Evolutionary conservation across 306 rosid species (phyloP).

Genomic region (Medicago ruthenica): DNA sequence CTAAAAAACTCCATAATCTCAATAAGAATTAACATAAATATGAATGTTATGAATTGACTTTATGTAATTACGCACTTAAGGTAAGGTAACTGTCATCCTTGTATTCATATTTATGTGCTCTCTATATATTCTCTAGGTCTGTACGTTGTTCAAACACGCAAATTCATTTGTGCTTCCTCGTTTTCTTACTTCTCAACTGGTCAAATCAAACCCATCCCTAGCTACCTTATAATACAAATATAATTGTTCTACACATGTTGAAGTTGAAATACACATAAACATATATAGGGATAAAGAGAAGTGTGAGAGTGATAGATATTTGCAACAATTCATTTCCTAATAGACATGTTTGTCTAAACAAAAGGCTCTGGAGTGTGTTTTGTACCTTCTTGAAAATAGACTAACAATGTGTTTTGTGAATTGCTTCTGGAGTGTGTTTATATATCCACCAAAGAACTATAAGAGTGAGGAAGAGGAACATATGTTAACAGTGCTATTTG

Average conservation of each 20-base stretch:
- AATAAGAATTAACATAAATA: background rate
- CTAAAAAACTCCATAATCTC: background rate
- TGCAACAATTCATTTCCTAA: background rate
- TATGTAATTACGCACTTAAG: background rate
- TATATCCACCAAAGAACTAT: background rate
- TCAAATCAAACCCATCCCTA: background rate
- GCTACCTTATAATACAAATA: background rate
- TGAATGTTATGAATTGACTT: background rate
- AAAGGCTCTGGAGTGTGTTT: background rate
- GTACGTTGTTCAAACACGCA: background rate
- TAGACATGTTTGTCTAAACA: background rate
- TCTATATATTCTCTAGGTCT: background rate
- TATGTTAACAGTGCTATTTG: background rate
- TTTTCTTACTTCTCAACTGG: background rate
- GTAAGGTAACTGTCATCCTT: background rate
- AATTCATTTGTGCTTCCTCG: background rate
- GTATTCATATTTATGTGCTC: background rate
- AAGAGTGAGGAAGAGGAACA: background rate
- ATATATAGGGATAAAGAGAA: background rate
- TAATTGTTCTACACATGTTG: background rate
- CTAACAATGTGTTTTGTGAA: too few species aligned
- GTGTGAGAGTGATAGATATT: background rate
- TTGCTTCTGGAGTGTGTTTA: too few species aligned
- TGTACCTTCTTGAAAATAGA: background rate
- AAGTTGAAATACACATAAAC: background rate